Evolutionary conservation across 1,139 yeast genomes (phyloP).

Genomic region (Debaryomyces subglobosus): DNA sequence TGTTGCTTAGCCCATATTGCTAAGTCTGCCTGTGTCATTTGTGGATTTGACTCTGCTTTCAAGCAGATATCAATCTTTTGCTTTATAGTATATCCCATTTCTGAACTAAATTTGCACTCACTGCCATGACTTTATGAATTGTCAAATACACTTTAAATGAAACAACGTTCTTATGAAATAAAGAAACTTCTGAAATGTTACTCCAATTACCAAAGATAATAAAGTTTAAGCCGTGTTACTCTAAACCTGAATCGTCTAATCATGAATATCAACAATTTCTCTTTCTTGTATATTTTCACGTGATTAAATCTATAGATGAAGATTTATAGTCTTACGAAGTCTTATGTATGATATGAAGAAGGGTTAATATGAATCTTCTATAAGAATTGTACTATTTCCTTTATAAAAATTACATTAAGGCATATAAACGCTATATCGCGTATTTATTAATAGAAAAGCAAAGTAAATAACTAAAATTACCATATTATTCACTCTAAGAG

Average conservation of each 20-base stretch:
- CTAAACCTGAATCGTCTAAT: not conserved
- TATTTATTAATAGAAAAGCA: not conserved
- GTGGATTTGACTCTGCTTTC: conserved; percentile 66
- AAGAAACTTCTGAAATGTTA: not conserved
- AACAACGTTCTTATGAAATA: not conserved
- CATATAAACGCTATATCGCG: not conserved
- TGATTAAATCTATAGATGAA: not conserved
- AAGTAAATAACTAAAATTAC: not conserved
- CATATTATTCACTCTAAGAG: not conserved
- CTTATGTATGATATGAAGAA: no score
- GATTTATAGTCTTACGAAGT: not conserved
- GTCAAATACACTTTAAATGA: not conserved
- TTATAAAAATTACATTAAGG: not conserved
- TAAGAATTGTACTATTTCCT: no score
- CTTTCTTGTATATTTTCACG: not conserved
- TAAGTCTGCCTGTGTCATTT: conserved; percentile 68
- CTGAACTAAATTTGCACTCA: not conserved
- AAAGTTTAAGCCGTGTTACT: not conserved
- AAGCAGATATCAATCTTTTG: conserved; percentile 70
- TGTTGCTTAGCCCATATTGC: conserved; percentile 66
- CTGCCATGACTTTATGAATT: not conserved
- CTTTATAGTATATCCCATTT: conserved; percentile 61
- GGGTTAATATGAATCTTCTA: no score
- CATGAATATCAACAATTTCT: not conserved
- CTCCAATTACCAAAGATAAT: not conserved